phyloP scores from a whole-genome alignment of 1,139 yeast genomes.

The Blastobotrys proliferans region DNA sequence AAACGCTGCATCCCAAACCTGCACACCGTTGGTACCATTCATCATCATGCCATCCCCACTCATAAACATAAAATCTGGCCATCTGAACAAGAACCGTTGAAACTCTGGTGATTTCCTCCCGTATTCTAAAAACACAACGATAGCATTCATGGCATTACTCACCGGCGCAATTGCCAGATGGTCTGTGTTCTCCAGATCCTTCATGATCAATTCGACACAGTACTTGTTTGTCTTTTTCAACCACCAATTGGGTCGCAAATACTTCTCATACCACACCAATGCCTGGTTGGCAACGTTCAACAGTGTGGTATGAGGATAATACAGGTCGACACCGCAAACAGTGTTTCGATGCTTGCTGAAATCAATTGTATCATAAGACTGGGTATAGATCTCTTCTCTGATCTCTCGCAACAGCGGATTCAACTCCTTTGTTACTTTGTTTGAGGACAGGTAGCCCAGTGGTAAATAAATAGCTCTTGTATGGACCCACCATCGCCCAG shows the following conservation, averaged over 20 bases:
- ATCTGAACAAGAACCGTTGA: constrained; percentile 50
- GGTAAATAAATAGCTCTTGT: constrained; percentile 91
- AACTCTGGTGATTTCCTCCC: constrained; percentile 67
- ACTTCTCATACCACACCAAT: constrained; percentile 62
- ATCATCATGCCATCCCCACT: constrained; percentile 90
- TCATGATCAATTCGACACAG: constrained; percentile 61
- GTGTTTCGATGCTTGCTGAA: constrained; percentile 70
- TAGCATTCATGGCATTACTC: constrained; percentile 76
- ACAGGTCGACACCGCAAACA: constrained; percentile 88
- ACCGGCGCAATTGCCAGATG: constrained; percentile 91
- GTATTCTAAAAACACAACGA: constrained; percentile 64
- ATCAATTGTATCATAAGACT: constrained; percentile 62
- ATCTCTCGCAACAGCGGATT: constrained; percentile 62
- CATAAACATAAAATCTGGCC: constrained; percentile 75
- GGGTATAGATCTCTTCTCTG: constrained; percentile 70
- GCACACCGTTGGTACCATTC: constrained; percentile 97
- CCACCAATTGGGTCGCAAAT: constrained; percentile 72
- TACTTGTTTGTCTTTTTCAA: constrained; percentile 48
- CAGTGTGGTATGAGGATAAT: constrained; percentile 80
- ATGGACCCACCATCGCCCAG: constrained; percentile 99
- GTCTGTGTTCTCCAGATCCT: constrained; percentile 76
- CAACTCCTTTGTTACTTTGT: constrained; percentile 51
- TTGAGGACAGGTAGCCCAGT: constrained; percentile 72
- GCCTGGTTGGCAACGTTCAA: constrained; percentile 61
- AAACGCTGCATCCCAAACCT: constrained; percentile 95